Base-by-base conservation (phyloP, 2,329 filamentous ascomycete species). In the Fusarium austroafricanum region DNA sequence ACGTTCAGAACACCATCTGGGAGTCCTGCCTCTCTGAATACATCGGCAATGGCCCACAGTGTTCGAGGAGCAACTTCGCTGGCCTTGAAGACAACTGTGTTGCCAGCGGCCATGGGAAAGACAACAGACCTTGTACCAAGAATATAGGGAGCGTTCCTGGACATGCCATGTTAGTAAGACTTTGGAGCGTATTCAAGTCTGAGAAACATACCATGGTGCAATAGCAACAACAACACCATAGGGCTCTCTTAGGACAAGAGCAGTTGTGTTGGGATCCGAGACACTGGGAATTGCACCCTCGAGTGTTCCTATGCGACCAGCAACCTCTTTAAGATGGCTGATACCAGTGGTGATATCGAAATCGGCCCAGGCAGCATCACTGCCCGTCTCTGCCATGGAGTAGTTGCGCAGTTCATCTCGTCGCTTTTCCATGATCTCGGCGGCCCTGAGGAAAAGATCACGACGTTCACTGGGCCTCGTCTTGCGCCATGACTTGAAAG, bases 191-290 rank as follows among this genome's bases (percentile, higher is more conserved):
- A 18, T 11, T 11, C n/a, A 51, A 31, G 29, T 40, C 45, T 23
- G 9, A 7, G 37, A 21, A 11, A 69, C 80, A 71, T 82, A 94
- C 93, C 93, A 97, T 11, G 93, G 92, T 4, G 91, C 92, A 77
- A 96, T 93, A 4, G 88, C 89, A 29, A 96, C 80, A 17, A 94
- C 84, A 10, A 96, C 92, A 2, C 93, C 93, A 71, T 88, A 93
- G 0, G 93, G 92, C 78, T 94, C 91, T 75, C 89, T 90, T 67
- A 90, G 79, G 6, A 96, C 80, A 68, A 96, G 81, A 0, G 89
- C 92, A 21, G 63, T 82, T 26, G 74, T 70, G 29, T 70, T 64
- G 4, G 77, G 70, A 31, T 79, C 75, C 31, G 60, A 62, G 4
- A 76, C 71, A 10, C 71, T 45, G 11, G 82, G 79, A 28, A 83